Evolutionary conservation across 768 basidiomycete genomes (phyloP), one percentile per base, ranked within the genome.

Genomic region (Tylopilus subfusipes): DNA sequence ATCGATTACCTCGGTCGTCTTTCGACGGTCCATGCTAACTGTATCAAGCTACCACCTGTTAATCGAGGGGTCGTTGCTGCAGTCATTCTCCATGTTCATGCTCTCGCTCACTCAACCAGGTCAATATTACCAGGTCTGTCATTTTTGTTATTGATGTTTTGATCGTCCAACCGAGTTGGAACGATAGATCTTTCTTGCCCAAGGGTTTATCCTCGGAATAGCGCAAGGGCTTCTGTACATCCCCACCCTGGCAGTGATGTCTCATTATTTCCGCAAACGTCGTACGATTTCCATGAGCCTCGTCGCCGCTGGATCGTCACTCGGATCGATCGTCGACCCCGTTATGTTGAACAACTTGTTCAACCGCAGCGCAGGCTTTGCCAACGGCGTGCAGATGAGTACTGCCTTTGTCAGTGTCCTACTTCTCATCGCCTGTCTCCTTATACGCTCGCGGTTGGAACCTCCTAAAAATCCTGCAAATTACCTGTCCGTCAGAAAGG

Each of bases 361-460:
- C 40, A 58, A 59, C 45, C 40, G 56, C 8, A 42, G 47, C 5
- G 29, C 61, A n/a, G 61, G 54, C 72, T 83, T 81, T 33, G 67
- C 73, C n/a, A 72, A 73, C 30, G 78, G 78, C 29, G 78, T 79
- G n/a, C 75, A 76, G 18, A 75, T 73, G 21, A 81, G 77, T 45
- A 79, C 79, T 14, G 78, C 68, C 8, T 57, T 82, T 25, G 65
- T 73, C 33, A 70, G 69, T 9, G 66, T 65, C 5, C 50, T 77
- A 7, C 68, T 81, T 19, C 24, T 76, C 16, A 55, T 65, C 7
- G 68, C 73, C 9, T 65, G 65, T 34, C 34, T 68, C 31, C 54
- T 72, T 22, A 70, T 73, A 56, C 70, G 71, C 25, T 74, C 80
- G 31, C 70, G 78, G 24, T 68, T 80, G 47, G 74, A 72, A 6